Evolutionary conservation across 495 filamentous ascomycete species (phyloP), one percentile per base, ranked within the genome.

Genomic region (Aspergillus ostianus): DNA sequence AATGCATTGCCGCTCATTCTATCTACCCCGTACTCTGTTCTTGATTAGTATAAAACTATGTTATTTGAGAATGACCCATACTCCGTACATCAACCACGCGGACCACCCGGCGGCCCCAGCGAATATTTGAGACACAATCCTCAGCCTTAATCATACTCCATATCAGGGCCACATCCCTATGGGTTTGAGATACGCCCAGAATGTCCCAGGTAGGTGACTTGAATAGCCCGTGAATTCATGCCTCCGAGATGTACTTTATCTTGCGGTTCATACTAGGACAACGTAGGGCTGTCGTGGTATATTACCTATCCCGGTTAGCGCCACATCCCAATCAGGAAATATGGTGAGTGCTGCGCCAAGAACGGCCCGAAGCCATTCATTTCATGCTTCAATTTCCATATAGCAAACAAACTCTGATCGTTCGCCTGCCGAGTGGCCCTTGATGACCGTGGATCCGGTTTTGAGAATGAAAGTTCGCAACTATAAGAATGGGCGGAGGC

Each of bases 291-390:
- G 19, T 71, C 73, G 73, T 61, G 51, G 64, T 63, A 76, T 73
- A 62, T 72, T 74, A 0, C 72, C 64, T 6, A 0, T 58, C 56
- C 6, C 0, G 60, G 69, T 26, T 71, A 76, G 69, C 56, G 51
- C 19, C 18, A 18, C 19, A 2, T 3, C 63, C 64, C 47, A 21
- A 68, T 65, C 41, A 41, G 70, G 71, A 10, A 74, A 71, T 32
- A 46, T 29, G 26, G 51, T 32, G 26, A 53, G 55, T 3, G 6
- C 6, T 12, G 30, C 10, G 30, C 30, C 30, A 32, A 32, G 30
- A 32, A 32, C 30, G 30, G 30, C 30, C 30, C 30, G 30, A 32
- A 12, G 30, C 30, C 45, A 47, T 56, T 53, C 26, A 46, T 23
- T 49, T 18, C 45, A 20, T 53, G 45, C 46, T 32, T 49, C 52